Evolutionary conservation across 768 basidiomycete species (phyloP), one percentile per base, ranked within the genome.

Genomic region (Kwoniella mangroviensis): DNA sequence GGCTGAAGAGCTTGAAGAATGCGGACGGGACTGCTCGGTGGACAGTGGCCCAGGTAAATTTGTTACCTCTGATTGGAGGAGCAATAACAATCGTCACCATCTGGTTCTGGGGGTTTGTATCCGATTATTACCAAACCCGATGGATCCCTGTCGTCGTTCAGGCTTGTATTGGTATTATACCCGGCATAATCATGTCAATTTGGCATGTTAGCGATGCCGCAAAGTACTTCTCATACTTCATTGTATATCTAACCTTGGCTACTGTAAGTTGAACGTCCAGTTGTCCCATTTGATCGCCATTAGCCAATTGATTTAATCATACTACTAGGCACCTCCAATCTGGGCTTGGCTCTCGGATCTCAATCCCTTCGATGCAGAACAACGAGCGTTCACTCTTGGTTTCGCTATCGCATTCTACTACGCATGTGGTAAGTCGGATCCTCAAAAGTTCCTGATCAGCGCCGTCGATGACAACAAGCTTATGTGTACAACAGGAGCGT

Each of bases 311-410:
- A 17, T 17, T 7, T 43, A 9, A 42, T 13, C 6, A 11, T 60
- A 13, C 40, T 52, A 9, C 17, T 26, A 63, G 62, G 78, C 76
- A 10, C 80, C 80, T 3, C 69, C 70, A 15, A 73, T 79, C 63
- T 81, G 77, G 58, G 74, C 76, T n/a, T 81, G 80, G 80, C 54
- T 79, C 56, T 76, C 75, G 1, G 80, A 81, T 67, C 43, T 78
- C n/a, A 70, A 71, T 40, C 80, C 80, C 15, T 75, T 76, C 55
- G 78, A 81, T 61, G 75, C 78, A 12, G 80, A 81, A 42, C 73
- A 73, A 28, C 67, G 80, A 59, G 76, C 80, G 10, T 75, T 81
- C 73, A 76, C 78, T 58, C 56, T 81, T 26, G 78, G 77, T 43
- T 70, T 73, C 67, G 68, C 70, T 22, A 79, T 81, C 59, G 71